These are phyloP conservation scores for Quercus aquifolioides DNA, from an alignment of 306 rosid species.

Conservation along the genomic window DNA sequence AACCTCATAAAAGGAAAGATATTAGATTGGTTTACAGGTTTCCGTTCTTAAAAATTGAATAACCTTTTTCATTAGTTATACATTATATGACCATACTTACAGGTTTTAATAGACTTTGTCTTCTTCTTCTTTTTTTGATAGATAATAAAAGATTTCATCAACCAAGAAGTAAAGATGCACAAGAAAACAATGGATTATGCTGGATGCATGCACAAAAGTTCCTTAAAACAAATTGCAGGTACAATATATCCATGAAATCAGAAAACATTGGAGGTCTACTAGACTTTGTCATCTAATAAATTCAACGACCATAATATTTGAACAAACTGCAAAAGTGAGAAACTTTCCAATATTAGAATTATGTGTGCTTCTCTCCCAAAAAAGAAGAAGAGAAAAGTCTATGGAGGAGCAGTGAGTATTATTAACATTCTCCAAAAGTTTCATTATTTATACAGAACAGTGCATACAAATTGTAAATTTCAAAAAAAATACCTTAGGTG, in stretches of 20 bases:
- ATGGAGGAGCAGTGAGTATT: background rate
- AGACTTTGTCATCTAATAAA: background rate
- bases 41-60: background rate
- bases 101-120: background rate
- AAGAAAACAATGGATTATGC: no score
- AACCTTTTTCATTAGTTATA: background rate
- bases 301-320: background rate
- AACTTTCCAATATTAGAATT: background rate
- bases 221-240: no score
- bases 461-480: constrained; percentile 9
- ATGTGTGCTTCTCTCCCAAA: background rate
- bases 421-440: constrained; percentile 1
- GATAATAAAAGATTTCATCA: no score
- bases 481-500: constrained; percentile 70
- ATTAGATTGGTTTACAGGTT: background rate
- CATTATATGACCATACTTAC: background rate
- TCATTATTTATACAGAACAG: constrained; percentile 15
- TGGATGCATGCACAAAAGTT: no score
- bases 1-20: background rate
- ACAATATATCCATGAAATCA: no score
- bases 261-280: no score
- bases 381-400: background rate
- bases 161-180: no score
- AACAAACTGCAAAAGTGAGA: background rate
- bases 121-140: no score